phyloP scores from a whole-genome alignment of 116 monocot species.

The Phalaenopsis hybrid region DNA sequence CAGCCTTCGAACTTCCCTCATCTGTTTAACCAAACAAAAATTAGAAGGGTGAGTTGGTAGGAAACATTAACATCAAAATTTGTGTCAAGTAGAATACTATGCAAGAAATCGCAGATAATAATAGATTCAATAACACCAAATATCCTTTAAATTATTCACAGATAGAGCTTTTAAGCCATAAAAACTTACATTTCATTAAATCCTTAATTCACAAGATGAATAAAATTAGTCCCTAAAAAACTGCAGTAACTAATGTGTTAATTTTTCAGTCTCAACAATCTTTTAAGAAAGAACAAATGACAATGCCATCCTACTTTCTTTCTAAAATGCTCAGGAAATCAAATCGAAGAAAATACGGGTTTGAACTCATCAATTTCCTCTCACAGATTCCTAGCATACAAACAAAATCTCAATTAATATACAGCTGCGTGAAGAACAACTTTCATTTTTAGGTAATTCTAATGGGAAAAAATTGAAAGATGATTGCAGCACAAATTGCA shows the following conservation, averaged over 20 bases:
- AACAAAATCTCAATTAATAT: too few relatives aligned
- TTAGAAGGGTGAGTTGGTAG: neutral
- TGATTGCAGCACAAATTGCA: too few relatives aligned
- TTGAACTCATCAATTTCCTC: too few relatives aligned
- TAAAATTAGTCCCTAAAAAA: neutral
- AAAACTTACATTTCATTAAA: neutral
- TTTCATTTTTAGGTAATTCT: too few relatives aligned
- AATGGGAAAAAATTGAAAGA: too few relatives aligned
- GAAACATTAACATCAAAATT: neutral
- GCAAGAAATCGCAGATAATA: neutral
- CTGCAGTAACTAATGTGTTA: neutral
- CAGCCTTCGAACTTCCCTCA: slow-evolving; percentile 1
- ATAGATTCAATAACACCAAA: neutral
- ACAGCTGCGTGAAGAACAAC: too few relatives aligned
- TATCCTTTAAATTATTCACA: neutral
- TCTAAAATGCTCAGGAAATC: too few relatives aligned
- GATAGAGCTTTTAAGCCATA: neutral
- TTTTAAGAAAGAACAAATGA: neutral
- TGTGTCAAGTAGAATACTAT: too few relatives aligned
- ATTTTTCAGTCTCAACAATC: neutral
- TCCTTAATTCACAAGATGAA: neutral
- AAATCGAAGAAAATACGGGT: too few relatives aligned
- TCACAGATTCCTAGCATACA: too few relatives aligned
- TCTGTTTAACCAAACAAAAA: neutral
- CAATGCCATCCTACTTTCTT: neutral